Base-by-base conservation (phyloP, 768 basidiomycete genomes). In the Tulasnella sp. region DNA sequence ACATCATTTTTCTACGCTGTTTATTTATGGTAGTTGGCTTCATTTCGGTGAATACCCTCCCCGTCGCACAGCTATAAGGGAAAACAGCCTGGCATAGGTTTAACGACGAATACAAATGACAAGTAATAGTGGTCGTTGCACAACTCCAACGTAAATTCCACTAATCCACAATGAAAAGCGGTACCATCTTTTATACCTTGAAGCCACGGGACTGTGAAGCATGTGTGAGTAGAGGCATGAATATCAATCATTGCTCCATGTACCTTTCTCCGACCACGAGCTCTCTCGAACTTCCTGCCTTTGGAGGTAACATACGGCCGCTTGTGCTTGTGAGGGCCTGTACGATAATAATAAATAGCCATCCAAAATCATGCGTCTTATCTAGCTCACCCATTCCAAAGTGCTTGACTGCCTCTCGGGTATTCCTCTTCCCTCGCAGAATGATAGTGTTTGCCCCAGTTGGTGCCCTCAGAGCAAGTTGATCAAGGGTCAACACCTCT, bases 261-360 rank as follows among this genome's bases (percentile, higher is more conserved):
- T 16, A 65, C 65, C 61, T 89, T 87, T 85, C 93, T 80, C 78
- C 93, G 87, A 75, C 93, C 93, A 79, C 93, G 92, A 67, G 72
- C 93, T 65, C 81, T 82, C 75, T 99, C 93, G 83, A 95, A 93
- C 71, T 95, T 96, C 78, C 92, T 86, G 57, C 95, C 93, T 74
- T 93, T 95, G 66, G 89, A 91, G 63, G 72, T 74, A 41, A 91
- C 86, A 73, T 90, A 85, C 42, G 95, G 95, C 73, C 92, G 95
- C 77, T 93, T 96, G 82, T 95, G 74, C 72, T 96, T 89, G 81
- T 92, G 88, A 51, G 91, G 91, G 58, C 83, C 78, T 74, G 55
- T 10, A 24, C 19, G n/a, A 40, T 40, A 19, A 33, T 3, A 27
- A 34, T 13, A 40, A 13, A 13, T 16, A n/a, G 42, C n/a, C 10